Evolutionary conservation across 164 flowering plant genomes (phyloP).

Genomic region (Aristolochia contorta): DNA sequence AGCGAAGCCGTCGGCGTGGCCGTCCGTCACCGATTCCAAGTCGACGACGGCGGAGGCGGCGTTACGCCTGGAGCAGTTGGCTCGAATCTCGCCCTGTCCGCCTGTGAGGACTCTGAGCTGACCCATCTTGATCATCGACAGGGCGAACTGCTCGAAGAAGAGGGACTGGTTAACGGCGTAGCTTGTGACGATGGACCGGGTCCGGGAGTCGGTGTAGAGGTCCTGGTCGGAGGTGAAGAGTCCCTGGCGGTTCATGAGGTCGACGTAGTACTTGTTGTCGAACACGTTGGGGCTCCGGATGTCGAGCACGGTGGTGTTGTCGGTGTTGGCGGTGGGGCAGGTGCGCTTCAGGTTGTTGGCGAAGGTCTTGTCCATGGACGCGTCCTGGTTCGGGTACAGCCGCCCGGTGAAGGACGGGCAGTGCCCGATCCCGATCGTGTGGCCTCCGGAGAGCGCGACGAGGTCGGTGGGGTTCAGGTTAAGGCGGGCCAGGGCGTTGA

Average conservation of each 20-base stretch:
- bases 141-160: conserved; percentile 49
- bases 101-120: conserved; percentile 54
- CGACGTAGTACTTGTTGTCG: conserved; percentile 63
- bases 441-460: conserved; percentile 69
- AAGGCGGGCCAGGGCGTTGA: conserved; percentile 27
- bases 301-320: conserved; percentile 23
- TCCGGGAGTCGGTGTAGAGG: conserved; percentile 34
- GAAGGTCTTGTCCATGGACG: conserved; percentile 13
- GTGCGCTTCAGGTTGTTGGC: conserved; percentile 25
- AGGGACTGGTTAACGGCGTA: conserved; percentile 36
- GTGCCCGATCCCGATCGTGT: conserved; percentile 59
- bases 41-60: conserved; percentile 9
- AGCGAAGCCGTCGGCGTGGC: not conserved
- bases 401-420: conserved; percentile 46
- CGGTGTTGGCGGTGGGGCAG: conserved; percentile 27
- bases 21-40: conserved; percentile 16
- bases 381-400: conserved; percentile 53
- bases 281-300: conserved; percentile 36
- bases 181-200: conserved; percentile 34
- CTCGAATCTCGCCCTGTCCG: conserved; percentile 43
- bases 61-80: conserved; percentile 46
- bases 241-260: conserved; percentile 57
- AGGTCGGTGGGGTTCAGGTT: conserved; percentile 37
- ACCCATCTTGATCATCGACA: conserved; percentile 50
- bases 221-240: conserved; percentile 64